Evolutionary conservation across 2,329 filamentous ascomycete species (phyloP), one percentile per base, ranked within the genome.

Genomic region (Arthrobotrys musiformis): DNA sequence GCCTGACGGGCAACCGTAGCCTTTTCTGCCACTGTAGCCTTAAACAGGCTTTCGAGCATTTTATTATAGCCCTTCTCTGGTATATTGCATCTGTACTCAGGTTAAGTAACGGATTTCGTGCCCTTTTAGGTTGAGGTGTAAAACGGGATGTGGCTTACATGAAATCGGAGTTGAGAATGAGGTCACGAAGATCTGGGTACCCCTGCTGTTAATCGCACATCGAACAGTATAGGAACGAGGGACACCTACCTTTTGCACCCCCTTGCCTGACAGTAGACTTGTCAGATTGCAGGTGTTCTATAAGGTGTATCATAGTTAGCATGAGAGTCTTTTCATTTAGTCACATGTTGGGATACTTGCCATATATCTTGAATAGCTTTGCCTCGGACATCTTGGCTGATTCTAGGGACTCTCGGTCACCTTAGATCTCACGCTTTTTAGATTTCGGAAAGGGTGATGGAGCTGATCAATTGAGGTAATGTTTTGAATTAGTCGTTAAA

Each of bases 11-110:
- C 86, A 79, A 89, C 91, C 17, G 84, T 82, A 8, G 89, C 86
- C 82, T 92, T 93, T 80, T 97, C 93, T 13, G 86, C 83, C 17
- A 90, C 83, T 0, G 88, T 88, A 81, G 87, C 90, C 66, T 88
- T 87, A 81, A 97, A 97, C 1, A 98, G 85, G 0, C 89, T 88
- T 81, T 97, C 93, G 80, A 93, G 92, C 48, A 97, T 89, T 74
- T 88, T 88, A 81, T 95, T 91, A 80, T 92, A 97, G n/a, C 88
- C 88, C 82, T 91, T 92, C 82, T 97, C 93, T 52, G 87, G 88
- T 35, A 97, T 85, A 4, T 78, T 60, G 19, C 77, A 73, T 54
- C 76, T 80, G 42, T 40, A 50, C 56, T 24, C 73, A 30, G 17
- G 56, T 79, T 64, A 80, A 73, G 80, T 62, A 79, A 79, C 73